These are phyloP conservation scores for Dillenia suffruticosa DNA, from an alignment of 164 flowering plant species.

Conservation along the genomic window DNA sequence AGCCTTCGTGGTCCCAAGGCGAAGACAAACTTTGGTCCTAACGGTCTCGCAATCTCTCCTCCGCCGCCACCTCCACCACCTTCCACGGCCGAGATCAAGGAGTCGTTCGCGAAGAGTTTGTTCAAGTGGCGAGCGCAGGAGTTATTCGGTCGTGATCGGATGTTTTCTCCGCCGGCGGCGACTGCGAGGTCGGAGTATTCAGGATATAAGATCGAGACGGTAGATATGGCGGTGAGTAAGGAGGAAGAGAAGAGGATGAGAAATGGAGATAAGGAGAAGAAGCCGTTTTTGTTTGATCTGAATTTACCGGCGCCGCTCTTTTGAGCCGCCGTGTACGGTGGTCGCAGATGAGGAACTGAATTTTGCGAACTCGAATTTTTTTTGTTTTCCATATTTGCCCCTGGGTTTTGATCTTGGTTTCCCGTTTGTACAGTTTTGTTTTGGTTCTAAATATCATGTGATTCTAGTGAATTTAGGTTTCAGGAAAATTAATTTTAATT, in stretches of 20 bases:
- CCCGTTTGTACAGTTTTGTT: conserved; percentile 2
- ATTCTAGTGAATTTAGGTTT: no score
- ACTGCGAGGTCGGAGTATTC: conserved; percentile 21
- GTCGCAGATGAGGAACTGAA: not conserved
- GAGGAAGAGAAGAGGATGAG: conserved; percentile 21
- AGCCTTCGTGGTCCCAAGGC: conserved; percentile 50
- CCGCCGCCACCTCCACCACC: not conserved
- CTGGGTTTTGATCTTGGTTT: not conserved
- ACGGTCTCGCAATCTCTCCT: conserved; percentile 2
- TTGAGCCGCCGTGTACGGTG: conserved; percentile 17
- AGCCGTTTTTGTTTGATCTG: conserved; percentile 48
- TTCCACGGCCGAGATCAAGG: not conserved
- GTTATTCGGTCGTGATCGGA: conserved; percentile 10
- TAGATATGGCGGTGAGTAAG: conserved; percentile 23
- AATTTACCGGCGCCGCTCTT: conserved; percentile 47
- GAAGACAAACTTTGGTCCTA: conserved; percentile 43
- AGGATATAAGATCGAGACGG: conserved; percentile 28
- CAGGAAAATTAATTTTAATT: no score
- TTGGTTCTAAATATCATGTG: no score
- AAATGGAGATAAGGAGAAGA: conserved; percentile 23
- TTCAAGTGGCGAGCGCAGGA: conserved; percentile 11
- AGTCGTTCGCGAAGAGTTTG: conserved; percentile 3
- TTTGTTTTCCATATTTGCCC: not conserved
- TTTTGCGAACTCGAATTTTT: not conserved
- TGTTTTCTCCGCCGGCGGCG: not conserved